Percentiles rank a stretch among this genome's conserved stretches.
These are phyloP conservation scores for Fusarium devonianum DNA, from an alignment of 2,329 filamentous ascomycete genomes.

Conservation along the genomic window DNA sequence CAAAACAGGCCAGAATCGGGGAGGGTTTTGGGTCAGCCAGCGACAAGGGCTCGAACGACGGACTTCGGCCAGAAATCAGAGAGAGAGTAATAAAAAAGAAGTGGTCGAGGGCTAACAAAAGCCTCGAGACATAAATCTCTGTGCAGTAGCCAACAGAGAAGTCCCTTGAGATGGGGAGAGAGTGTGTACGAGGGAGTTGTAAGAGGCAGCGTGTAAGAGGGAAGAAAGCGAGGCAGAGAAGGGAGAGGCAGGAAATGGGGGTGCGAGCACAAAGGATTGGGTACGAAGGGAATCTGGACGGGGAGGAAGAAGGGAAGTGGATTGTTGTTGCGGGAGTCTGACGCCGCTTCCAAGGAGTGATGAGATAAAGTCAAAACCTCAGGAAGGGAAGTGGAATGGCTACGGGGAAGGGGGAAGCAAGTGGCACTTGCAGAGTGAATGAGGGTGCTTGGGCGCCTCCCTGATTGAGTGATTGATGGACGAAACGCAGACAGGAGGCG, in stretches of 20 bases:
- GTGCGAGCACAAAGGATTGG: constrained; percentile 40
- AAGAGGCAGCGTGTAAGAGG: constrained; percentile 41
- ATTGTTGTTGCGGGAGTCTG: constrained; percentile 43
- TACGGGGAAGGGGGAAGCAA: constrained; percentile 26
- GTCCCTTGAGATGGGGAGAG: constrained; percentile 34
- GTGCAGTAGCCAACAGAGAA: constrained; percentile 30
- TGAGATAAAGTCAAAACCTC: constrained; percentile 39
- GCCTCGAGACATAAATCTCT: constrained; percentile 47
- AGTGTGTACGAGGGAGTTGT: constrained; percentile 38
- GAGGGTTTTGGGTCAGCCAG: constrained; percentile 35
- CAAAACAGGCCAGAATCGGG: constrained; percentile 40
- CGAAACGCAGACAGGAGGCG: constrained; percentile 39
- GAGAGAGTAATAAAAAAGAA: constrained; percentile 34
- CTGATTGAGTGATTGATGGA: constrained; percentile 37
- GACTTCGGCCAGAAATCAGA: constrained; percentile 27
- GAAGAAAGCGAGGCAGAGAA: constrained; percentile 38
- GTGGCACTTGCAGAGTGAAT: constrained; percentile 32
- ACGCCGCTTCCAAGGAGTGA: constrained; percentile 35
- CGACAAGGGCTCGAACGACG: constrained; percentile 35
- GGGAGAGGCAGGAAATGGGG: constrained; percentile 40
- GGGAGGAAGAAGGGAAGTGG: constrained; percentile 36
- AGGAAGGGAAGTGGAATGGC: constrained; percentile 13
- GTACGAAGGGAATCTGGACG: constrained; percentile 35
- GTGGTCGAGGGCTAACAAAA: constrained; percentile 59
- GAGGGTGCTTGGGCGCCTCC: constrained; percentile 29